Conservation (phyloP, 1,139 yeast species). For the Yarrowia galli region DNA sequence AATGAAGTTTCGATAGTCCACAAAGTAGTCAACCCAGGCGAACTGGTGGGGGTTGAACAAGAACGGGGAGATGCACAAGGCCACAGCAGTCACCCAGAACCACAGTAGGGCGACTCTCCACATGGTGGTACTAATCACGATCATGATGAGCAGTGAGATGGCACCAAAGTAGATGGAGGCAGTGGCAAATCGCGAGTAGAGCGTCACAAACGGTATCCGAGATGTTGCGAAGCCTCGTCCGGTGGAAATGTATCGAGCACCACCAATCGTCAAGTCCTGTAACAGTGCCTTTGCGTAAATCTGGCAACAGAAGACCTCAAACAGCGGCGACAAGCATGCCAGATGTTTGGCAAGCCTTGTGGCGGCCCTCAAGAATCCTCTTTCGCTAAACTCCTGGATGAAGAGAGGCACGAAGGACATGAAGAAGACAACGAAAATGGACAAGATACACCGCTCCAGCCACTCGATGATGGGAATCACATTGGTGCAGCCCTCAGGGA, state of each 20-base stretch:
- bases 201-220: slow-evolving; percentile 63
- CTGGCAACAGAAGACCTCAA: slow-evolving; percentile 88
- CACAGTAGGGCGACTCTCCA: slow-evolving; percentile 82
- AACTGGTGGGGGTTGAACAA: slow-evolving; percentile 90
- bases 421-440: slow-evolving; percentile 83
- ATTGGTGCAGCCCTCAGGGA: slow-evolving; percentile 78
- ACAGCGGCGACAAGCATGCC: slow-evolving; percentile 76
- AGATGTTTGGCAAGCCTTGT: slow-evolving; percentile 69
- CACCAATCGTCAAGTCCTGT: slow-evolving; percentile 77
- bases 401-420: slow-evolving; percentile 81
- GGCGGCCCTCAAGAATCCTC: slow-evolving; percentile 71
- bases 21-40: slow-evolving; percentile 67
- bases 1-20: slow-evolving; percentile 71
- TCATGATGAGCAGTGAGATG: slow-evolving; percentile 61
- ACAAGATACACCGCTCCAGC: slow-evolving; percentile 80
- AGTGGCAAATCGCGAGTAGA: slow-evolving; percentile 70
- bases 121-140: slow-evolving; percentile 70
- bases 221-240: slow-evolving; percentile 87
- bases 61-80: slow-evolving; percentile 79
- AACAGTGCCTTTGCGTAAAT: slow-evolving; percentile 75
- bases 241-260: slow-evolving; percentile 82
- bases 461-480: slow-evolving; percentile 77
- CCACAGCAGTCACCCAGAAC: slow-evolving; percentile 81
- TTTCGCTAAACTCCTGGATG: slow-evolving; percentile 79
- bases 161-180: slow-evolving; percentile 73